Conservation (phyloP, 768 basidiomycete genomes). For the Suillus clintonianus region DNA sequence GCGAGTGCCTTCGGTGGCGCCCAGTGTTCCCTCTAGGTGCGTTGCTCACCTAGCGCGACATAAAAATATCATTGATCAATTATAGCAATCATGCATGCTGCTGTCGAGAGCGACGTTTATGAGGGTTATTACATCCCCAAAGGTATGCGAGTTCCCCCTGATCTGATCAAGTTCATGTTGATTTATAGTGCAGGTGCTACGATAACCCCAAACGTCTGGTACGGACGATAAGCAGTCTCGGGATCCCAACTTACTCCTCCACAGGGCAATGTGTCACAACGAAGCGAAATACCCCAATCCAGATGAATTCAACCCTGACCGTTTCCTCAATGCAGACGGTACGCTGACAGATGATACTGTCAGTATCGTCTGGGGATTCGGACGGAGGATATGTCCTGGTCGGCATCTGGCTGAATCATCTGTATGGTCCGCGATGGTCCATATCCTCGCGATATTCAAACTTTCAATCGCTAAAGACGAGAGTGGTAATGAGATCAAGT, state of each 20-base stretch:
- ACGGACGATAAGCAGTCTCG: background rate
- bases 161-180: background rate
- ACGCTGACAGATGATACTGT: slow-evolving; percentile 15
- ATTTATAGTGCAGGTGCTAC: slow-evolving; percentile 1
- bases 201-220: slow-evolving; percentile 9
- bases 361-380: slow-evolving; percentile 26
- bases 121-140: slow-evolving; percentile 51
- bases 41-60: background rate
- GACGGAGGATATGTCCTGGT: slow-evolving; percentile 31
- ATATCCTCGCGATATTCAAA: slow-evolving; percentile 17
- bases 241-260: background rate
- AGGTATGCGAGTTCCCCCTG: slow-evolving; percentile 25
- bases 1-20: slow-evolving; percentile 7
- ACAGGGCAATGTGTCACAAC: slow-evolving; percentile 38
- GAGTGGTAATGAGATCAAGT: slow-evolving; percentile 18
- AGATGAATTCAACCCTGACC: slow-evolving; percentile 39
- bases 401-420: slow-evolving; percentile 26
- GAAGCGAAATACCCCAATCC: slow-evolving; percentile 36
- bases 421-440: slow-evolving; percentile 23
- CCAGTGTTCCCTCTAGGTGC: slow-evolving; percentile 7
- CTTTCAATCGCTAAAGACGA: slow-evolving; percentile 18
- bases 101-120: slow-evolving; percentile 40
- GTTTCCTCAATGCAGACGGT: slow-evolving; percentile 35
- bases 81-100: slow-evolving; percentile 21
- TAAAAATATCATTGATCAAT: background rate